phyloP scores from a whole-genome alignment of 768 basidiomycete species.

The Lentinula aciculospora region DNA sequence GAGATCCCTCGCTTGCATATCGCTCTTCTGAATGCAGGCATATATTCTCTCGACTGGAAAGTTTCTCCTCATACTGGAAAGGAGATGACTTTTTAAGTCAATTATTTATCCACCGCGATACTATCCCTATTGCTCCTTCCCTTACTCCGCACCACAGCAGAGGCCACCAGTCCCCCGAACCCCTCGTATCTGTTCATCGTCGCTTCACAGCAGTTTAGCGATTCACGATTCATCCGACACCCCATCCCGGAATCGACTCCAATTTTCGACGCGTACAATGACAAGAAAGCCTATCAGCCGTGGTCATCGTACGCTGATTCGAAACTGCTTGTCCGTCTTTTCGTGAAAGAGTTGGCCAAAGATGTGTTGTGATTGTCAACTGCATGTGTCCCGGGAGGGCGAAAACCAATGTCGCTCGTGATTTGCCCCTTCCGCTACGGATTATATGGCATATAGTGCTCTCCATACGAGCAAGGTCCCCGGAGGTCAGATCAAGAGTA shows the following conservation, averaged over 20 bases:
- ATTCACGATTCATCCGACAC: neutral
- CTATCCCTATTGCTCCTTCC: conserved; percentile 16
- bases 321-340: conserved; percentile 14
- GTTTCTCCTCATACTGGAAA: conserved; percentile 11
- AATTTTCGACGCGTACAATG: conserved; percentile 12
- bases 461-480: conserved; percentile 6
- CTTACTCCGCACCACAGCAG: conserved; percentile 11
- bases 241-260: conserved; percentile 11
- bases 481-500: conserved; percentile 12
- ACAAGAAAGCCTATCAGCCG: conserved; percentile 1
- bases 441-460: neutral
- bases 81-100: conserved; percentile 14
- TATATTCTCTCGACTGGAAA: conserved; percentile 6
- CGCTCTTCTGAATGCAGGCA: conserved; percentile 17
- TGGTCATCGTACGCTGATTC: conserved; percentile 12
- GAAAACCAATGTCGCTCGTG: conserved; percentile 8
- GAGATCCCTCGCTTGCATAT: conserved; percentile 13
- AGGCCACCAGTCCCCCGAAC: neutral
- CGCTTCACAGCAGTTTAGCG: conserved; percentile 7
- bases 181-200: conserved; percentile 12
- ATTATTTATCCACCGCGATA: conserved; percentile 15
- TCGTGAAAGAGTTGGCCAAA: conserved; percentile 10
- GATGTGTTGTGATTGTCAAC: conserved; percentile 14
- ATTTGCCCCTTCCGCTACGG: conserved; percentile 5
- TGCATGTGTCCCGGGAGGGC: conserved; percentile 17